Conservation (phyloP, 768 basidiomycete genomes). For the Lepiota venenata region DNA sequence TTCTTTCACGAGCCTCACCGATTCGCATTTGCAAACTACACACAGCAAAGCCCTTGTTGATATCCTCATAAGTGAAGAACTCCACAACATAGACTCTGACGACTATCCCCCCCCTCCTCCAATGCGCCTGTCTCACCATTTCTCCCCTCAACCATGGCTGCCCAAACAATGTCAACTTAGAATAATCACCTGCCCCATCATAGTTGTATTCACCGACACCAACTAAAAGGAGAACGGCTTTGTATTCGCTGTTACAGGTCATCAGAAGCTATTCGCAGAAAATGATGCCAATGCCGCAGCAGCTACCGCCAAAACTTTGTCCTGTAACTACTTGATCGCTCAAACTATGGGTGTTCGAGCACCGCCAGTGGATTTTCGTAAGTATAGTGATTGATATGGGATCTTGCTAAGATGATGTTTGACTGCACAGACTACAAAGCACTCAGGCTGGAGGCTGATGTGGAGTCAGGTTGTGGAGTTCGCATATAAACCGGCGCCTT, state of each 20-base stretch:
- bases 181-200: conserved; percentile 7
- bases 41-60: conserved; percentile 4
- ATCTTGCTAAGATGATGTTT: no score
- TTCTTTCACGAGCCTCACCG: conserved; percentile 4
- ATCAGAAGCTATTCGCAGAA: no score
- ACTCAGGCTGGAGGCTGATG: no score
- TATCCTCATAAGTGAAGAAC: conserved; percentile 5
- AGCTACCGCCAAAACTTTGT: no score
- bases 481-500: no score
- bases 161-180: conserved; percentile 1
- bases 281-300: no score
- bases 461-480: no score
- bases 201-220: conserved; percentile 8
- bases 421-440: no score
- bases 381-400: no score
- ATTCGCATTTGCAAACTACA: conserved; percentile 6
- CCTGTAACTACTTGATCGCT: no score
- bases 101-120: conserved; percentile 9
- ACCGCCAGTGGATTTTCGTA: no score
- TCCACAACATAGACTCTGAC: not conserved
- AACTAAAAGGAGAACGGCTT: conserved; percentile 1
- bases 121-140: conserved; percentile 11
- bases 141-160: conserved; percentile 5
- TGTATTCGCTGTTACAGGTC: not conserved
- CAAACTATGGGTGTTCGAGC: no score